A percentile compares a stretch with the other conserved stretches of the same genome.
Evolutionary conservation across 2,329 filamentous ascomycete genomes (phyloP).

Genomic region (Paraphaeosphaeria minitans): DNA sequence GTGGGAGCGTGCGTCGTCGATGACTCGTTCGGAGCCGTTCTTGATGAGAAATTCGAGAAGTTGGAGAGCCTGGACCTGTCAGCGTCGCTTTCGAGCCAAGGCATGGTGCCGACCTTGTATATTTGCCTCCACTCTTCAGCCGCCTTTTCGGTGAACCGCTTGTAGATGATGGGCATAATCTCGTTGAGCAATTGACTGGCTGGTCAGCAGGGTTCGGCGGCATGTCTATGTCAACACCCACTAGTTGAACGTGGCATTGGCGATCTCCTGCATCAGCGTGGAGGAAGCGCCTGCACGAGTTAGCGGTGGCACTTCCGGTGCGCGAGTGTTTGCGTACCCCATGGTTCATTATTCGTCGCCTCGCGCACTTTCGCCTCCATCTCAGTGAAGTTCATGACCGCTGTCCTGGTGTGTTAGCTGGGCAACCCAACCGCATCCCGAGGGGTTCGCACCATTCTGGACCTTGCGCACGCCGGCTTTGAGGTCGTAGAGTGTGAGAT

Average conservation of each 20-base stretch:
- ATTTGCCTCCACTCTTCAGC: constrained; percentile 99
- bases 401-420: constrained; percentile 55
- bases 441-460: constrained; percentile 77
- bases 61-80: constrained; percentile 68
- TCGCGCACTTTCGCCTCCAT: constrained; percentile 76
- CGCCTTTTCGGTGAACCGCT: constrained; percentile 96
- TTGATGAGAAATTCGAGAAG: constrained; percentile 97
- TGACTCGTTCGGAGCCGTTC: constrained; percentile 95
- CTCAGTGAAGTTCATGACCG: constrained; percentile 97
- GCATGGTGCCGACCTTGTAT: constrained; percentile 72
- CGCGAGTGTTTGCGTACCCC: constrained; percentile 72
- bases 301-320: constrained; percentile 12
- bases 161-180: constrained; percentile 99
- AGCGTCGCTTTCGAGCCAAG: constrained; percentile 13
- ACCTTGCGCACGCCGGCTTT: constrained; percentile 95
- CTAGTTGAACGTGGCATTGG: constrained; percentile 98
- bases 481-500: constrained; percentile 91
- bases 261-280: constrained; percentile 94
- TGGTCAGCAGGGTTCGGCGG: constrained; percentile 26
- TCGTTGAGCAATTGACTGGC: constrained; percentile 91
- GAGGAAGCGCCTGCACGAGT: constrained; percentile 67
- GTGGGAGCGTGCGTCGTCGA: constrained; percentile 95
- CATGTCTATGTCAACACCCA: constrained; percentile 54
- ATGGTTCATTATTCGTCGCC: constrained; percentile 98
- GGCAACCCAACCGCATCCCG: constrained; percentile 22